Conservation (phyloP, 495 filamentous ascomycete genomes). For the Penicillium diatomitis region DNA sequence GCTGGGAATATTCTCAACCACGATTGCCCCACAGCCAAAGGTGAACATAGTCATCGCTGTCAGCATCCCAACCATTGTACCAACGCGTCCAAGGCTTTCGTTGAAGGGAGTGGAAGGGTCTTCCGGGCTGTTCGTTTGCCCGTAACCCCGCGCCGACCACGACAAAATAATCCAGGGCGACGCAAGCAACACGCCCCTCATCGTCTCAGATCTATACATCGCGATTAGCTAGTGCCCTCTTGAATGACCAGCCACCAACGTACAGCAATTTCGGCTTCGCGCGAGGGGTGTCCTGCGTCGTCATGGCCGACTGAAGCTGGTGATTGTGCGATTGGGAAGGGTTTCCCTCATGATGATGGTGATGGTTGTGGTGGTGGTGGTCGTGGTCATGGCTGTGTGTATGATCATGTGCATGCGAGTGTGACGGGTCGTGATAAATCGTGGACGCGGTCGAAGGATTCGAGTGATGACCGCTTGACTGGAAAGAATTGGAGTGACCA, state of each 20-base stretch:
- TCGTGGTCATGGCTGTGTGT: constrained; percentile 43
- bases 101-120: background rate
- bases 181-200: constrained; percentile 23
- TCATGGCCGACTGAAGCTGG: too few relatives aligned
- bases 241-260: background rate
- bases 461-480: constrained; percentile 11
- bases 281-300: too few relatives aligned
- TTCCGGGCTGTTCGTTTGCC: constrained; percentile 1
- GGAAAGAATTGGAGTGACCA: constrained; percentile 19
- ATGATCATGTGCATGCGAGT: constrained; percentile 5
- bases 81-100: constrained; percentile 6
- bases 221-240: constrained; percentile 5
- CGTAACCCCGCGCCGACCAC: constrained; percentile 30
- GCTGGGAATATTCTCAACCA: constrained; percentile 6
- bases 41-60: constrained; percentile 21
- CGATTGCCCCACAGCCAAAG: constrained; percentile 19
- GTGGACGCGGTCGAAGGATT: constrained; percentile 11
- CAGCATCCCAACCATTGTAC: constrained; percentile 11
- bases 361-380: constrained; percentile 74
- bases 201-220: constrained; percentile 20
- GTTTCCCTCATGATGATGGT: constrained; percentile 24
- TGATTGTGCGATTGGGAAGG: background rate
- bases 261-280: constrained; percentile 7
- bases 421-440: constrained; percentile 8
- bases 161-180: constrained; percentile 35